phyloP scores from a whole-genome alignment of 495 filamentous ascomycete species.

The Amorphotheca resinae region DNA sequence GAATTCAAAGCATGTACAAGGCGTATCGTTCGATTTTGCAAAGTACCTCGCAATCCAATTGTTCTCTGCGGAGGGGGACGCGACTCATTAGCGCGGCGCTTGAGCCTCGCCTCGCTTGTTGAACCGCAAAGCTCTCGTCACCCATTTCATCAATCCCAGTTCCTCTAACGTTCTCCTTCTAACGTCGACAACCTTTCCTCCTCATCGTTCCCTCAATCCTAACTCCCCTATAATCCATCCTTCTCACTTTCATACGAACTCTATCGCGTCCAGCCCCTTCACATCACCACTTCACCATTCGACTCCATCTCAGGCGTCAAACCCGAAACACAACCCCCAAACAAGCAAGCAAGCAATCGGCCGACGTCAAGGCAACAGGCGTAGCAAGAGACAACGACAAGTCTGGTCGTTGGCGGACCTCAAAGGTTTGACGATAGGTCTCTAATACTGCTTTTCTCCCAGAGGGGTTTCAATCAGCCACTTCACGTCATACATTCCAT shows the following conservation, averaged over 20 bases:
- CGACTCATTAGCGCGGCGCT: not conserved
- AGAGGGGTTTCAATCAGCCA: slow-evolving; percentile 18
- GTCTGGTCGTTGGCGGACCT: slow-evolving; percentile 15
- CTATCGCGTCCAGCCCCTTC: not conserved
- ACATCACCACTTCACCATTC: too few species aligned
- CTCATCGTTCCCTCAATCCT: not conserved
- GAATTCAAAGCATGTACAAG: too few species aligned
- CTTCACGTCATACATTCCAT: slow-evolving; percentile 10
- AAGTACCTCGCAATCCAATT: too few species aligned
- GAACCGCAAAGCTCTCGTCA: not conserved
- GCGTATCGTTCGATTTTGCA: too few species aligned
- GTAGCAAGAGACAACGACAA: slow-evolving; percentile 7
- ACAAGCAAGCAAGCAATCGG: slow-evolving; percentile 12
- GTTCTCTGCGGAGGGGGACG: not conserved
- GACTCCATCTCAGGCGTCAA: not conserved
- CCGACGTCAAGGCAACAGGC: slow-evolving; percentile 3
- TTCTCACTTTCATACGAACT: not conserved
- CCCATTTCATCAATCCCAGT: not conserved
- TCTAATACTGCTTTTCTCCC: slow-evolving; percentile 22
- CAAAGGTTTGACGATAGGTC: slow-evolving; percentile 23
- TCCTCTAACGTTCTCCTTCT: not conserved
- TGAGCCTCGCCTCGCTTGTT: not conserved
- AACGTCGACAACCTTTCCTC: not conserved
- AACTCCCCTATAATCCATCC: not conserved
- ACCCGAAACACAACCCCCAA: slow-evolving; percentile 9